phyloP scores from a whole-genome alignment of 441 rosid species.

The Heliophila coronopifolia region DNA sequence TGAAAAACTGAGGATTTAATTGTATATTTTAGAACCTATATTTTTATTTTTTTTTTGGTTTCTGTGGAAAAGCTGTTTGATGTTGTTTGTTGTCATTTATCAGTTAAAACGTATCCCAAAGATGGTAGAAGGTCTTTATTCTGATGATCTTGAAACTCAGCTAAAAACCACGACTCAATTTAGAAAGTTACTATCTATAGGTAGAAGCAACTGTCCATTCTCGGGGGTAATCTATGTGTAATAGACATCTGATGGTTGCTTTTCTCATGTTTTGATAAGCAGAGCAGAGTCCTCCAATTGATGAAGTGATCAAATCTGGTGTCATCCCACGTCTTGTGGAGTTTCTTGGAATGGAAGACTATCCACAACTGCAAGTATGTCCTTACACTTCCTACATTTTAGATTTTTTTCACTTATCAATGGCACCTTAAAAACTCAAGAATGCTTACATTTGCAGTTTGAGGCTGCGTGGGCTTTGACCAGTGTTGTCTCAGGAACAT shows the following conservation, averaged over 20 bases:
- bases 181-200: slow-evolving; percentile 71
- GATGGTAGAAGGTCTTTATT: slow-evolving; percentile 64
- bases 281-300: slow-evolving; percentile 88
- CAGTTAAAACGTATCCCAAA: slow-evolving; percentile 58
- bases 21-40: too few relatives aligned
- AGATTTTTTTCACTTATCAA: neutral
- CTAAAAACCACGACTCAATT: slow-evolving; percentile 74
- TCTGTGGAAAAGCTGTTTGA: slow-evolving; percentile 11
- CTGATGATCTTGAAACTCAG: slow-evolving; percentile 48
- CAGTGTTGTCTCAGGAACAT: slow-evolving; percentile 78
- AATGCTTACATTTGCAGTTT: too few relatives aligned
- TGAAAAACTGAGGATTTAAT: neutral
- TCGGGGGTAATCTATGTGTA: too few relatives aligned
- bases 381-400: neutral
- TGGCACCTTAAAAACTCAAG: too few relatives aligned
- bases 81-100: slow-evolving; percentile 27
- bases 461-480: slow-evolving; percentile 89
- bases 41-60: too few relatives aligned
- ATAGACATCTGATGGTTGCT: too few relatives aligned
- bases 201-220: too few relatives aligned
- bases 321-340: slow-evolving; percentile 84
- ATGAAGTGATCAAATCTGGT: slow-evolving; percentile 72
- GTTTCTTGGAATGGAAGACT: slow-evolving; percentile 67
- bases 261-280: neutral
- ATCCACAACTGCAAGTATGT: slow-evolving; percentile 72